Evolutionary conservation across 1,139 yeast genomes (phyloP), one percentile per base, ranked within the genome.

Genomic region (Hemisphaericaspora xylofermentans): DNA sequence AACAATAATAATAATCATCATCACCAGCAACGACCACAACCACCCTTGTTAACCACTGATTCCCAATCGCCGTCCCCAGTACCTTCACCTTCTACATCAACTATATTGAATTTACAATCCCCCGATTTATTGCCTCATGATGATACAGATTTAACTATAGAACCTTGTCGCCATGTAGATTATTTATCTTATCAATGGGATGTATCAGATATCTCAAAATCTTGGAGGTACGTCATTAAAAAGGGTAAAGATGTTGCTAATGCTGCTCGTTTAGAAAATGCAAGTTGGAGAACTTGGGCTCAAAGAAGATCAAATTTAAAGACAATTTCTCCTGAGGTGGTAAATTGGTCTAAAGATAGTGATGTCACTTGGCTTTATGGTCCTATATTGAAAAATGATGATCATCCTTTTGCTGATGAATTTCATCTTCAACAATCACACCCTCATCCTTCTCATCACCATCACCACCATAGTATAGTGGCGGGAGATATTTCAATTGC

Each of bases 111-210:
- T 6, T 43, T 53, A 28, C 51, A 49, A 35, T 61, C 66, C 38
- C 75, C 73, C 0, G 78, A 73, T 37, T 53, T 72, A 45, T 57
- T 65, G 27, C 87, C 88, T 13, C 89, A 86, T 54, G 98, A 93
- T 63, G 98, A 93, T 63, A 79, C 82, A 22, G 95, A 86, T 53
- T 74, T 91, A 29, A 78, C 78, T 40, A 78, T 79, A 49, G 95
- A 87, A 55, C 97, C 98, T 5, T 78, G 85, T 36, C 77, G 84
- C 40, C 97, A 91, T 57, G 98, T 93, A 13, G 98, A 93, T 66
- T 93, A 93, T 61, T 73, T 93, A 35, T 87, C 96, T 4, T 96
- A 93, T 59, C 78, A 93, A 58, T 93, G 98, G 98, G 88, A 88
- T 54, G 98, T 91, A 50, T 71, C 82, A 4, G 98, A 93, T 60